Conservation (phyloP, 768 basidiomycete genomes). For the Neoboletus brunneissimus region DNA sequence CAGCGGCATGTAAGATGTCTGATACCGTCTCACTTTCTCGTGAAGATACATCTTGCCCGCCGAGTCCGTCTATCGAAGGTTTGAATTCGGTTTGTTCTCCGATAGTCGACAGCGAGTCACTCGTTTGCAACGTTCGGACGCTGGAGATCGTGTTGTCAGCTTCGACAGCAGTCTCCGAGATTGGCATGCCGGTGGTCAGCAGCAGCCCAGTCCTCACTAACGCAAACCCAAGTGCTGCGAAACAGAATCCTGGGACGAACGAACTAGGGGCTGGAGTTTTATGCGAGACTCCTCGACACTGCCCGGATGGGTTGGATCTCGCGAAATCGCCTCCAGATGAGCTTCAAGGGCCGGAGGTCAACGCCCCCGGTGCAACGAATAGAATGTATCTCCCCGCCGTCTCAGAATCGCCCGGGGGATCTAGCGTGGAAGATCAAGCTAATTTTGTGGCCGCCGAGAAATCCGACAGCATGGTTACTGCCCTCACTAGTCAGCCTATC, state of each 20-base stretch:
- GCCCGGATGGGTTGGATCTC: not conserved
- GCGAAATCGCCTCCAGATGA: not conserved
- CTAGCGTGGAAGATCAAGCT: not conserved
- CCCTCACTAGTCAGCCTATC: not conserved
- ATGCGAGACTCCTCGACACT: constrained; percentile 1
- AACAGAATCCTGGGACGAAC: not conserved
- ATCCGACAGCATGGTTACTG: not conserved
- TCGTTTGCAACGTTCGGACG: not conserved
- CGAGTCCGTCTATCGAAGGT: not conserved
- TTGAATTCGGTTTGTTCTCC: not conserved
- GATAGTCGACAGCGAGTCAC: not conserved
- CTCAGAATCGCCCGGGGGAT: not conserved
- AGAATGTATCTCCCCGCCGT: no score
- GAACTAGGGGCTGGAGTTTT: not conserved
- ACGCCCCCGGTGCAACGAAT: not conserved
- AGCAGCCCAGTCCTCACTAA: not conserved
- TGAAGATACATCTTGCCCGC: not conserved
- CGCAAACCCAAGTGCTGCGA: not conserved
- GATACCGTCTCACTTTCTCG: not conserved
- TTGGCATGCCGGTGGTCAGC: not conserved
- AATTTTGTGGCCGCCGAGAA: not conserved
- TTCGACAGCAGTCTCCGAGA: not conserved
- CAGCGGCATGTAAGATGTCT: not conserved
- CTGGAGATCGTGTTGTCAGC: not conserved
- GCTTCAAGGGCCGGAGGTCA: not conserved